Conservation (phyloP, 2,329 filamentous ascomycete species). For the Teratosphaeriaceae sp. region DNA sequence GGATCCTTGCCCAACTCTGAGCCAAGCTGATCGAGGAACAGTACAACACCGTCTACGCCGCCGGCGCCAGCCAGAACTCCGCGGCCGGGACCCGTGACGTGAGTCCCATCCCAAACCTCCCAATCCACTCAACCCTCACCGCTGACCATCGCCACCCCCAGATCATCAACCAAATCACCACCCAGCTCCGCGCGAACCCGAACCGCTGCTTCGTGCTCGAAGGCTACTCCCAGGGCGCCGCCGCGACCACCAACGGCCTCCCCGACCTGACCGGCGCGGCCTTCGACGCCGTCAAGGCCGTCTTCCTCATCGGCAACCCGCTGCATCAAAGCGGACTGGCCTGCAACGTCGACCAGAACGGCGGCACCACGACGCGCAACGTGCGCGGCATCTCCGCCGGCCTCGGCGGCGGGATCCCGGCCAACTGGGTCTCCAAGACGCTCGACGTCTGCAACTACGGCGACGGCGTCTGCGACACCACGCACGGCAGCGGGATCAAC, state of each 20-base stretch:
- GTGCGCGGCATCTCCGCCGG: conserved; percentile 21
- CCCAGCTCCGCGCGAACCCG: conserved; percentile 19
- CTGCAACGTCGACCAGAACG: conserved; percentile 32
- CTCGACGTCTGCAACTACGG: conserved; percentile 32
- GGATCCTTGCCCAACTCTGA: not conserved
- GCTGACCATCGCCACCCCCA: conserved; percentile 6
- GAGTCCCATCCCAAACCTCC: not conserved
- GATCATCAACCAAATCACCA: conserved; percentile 29
- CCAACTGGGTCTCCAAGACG: conserved; percentile 30
- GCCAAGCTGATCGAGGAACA: not conserved
- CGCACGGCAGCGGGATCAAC: conserved; percentile 28
- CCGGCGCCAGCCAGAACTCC: conserved; percentile 23
- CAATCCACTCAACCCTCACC: not conserved
- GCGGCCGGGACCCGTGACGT: conserved; percentile 23
- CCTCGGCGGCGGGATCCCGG: conserved; percentile 20
- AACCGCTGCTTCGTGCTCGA: conserved; percentile 32
- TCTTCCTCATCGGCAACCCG: conserved; percentile 32
- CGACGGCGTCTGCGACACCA: conserved; percentile 33
- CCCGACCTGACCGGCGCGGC: conserved; percentile 25
- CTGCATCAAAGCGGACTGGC: conserved; percentile 26
- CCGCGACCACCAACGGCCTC: conserved; percentile 31
- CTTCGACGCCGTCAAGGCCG: conserved; percentile 32
- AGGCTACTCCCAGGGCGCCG: conserved; percentile 33
- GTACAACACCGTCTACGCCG: conserved; percentile 32
- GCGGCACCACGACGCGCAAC: conserved; percentile 27